Conservation (phyloP, 352 stramenopile genomes). For the Globisporangium cystogenes region DNA sequence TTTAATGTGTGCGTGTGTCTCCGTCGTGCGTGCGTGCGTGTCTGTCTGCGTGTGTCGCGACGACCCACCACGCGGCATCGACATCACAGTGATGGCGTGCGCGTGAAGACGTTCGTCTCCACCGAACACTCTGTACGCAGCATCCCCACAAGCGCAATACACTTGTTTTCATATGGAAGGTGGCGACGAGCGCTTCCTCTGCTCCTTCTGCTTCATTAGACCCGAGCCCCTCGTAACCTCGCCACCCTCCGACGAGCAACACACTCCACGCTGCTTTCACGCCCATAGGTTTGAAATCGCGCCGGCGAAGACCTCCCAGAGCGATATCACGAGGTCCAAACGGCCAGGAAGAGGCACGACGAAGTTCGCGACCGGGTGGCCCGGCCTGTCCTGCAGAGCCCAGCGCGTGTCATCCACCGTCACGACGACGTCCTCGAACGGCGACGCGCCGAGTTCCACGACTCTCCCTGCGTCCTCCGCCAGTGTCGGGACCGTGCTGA, state of each 20-base stretch:
- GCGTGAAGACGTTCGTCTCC: not conserved
- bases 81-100: not conserved
- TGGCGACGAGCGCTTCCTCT: too few species aligned
- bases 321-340: not conserved
- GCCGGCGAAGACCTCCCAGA: not conserved
- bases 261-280: too few species aligned
- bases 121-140: not conserved
- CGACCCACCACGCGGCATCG: not conserved
- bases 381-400: not conserved
- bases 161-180: not conserved
- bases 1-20: slow-evolving; percentile 25
- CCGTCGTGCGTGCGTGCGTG: slow-evolving; percentile 8
- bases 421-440: not conserved
- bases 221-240: too few species aligned
- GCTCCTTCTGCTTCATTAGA: too few species aligned
- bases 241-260: too few species aligned
- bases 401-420: not conserved
- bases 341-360: not conserved
- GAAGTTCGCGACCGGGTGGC: not conserved
- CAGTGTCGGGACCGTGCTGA: not conserved
- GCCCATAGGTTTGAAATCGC: not conserved
- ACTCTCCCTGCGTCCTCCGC: not conserved
- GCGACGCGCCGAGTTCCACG: not conserved
- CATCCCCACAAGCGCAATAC: not conserved
- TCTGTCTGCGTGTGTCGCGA: slow-evolving; percentile 12